Percentiles rank a stretch among this genome's conserved stretches.
These are phyloP conservation scores for Fusarium tuaranense DNA, from an alignment of 2,329 filamentous ascomycete species.

Conservation along the genomic window DNA sequence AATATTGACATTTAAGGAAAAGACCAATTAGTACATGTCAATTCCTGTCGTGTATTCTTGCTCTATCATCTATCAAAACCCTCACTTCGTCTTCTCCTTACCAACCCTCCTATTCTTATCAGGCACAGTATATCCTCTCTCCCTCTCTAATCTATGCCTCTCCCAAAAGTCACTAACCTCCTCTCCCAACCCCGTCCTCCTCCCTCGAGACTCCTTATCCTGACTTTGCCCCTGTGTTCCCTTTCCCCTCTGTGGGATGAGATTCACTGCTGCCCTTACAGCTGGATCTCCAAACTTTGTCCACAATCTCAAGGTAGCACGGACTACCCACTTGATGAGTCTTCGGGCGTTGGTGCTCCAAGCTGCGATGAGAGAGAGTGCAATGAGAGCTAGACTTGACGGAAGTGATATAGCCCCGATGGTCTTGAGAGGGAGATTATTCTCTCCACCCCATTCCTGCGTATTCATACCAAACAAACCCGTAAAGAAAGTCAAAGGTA, in stretches of 20 bases:
- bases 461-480: conserved; percentile 75
- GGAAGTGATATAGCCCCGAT: conserved; percentile 64
- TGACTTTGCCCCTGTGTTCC: conserved; percentile 32
- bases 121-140: conserved; percentile 54
- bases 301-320: conserved; percentile 33
- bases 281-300: conserved; percentile 38
- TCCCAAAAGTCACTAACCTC: conserved; percentile 58
- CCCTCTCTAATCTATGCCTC: conserved; percentile 53
- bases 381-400: conserved; percentile 61
- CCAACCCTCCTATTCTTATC: conserved; percentile 49
- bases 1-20: background rate
- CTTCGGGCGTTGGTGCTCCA: conserved; percentile 63
- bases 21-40: background rate
- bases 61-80: background rate
- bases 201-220: conserved; percentile 30
- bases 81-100: conserved; percentile 5
- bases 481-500: conserved; percentile 74
- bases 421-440: conserved; percentile 56
- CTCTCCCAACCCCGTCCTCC: conserved; percentile 34
- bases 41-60: background rate
- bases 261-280: conserved; percentile 12
- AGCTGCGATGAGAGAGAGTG: conserved; percentile 63
- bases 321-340: conserved; percentile 44
- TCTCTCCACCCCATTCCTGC: conserved; percentile 66
- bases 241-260: conserved; percentile 30